Base-by-base conservation (phyloP, 2,329 filamentous ascomycete genomes). In the Penicillium rolfsii region DNA sequence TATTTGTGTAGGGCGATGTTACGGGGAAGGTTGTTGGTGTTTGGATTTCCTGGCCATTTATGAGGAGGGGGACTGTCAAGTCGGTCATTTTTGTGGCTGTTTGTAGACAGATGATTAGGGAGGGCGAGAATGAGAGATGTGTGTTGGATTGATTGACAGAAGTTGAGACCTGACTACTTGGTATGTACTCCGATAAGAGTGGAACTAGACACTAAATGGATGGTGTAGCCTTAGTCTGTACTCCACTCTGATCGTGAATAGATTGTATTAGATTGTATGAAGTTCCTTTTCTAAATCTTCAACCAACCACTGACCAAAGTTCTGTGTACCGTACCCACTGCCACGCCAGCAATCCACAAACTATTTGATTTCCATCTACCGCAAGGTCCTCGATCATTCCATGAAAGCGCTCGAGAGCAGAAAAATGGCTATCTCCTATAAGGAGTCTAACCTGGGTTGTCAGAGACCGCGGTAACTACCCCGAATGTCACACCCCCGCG, bases 1-100 rank as follows among this genome's bases (percentile, higher is more conserved):
- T 60, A 79, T 85, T 68, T 56, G 79, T 80, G 22, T 75, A 73
- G 5, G 89, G 88, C 28, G 82, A 85, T 60, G 81, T 77, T 22
- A 91, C 82, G 36, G 74, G 70, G 61, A 77, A 78, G 8, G 72
- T 72, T 1, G 68, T 59, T 8, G 68, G 49, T 2, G 71, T 64
- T 43, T 64, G 60, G 57, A 74, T 73, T 55, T 77, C 73, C 41
- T 71, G 66, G 54, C 75, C 75, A 49, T 78, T 74, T 59, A 79
- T 78, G n/a, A 77, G 65, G 28, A 78, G 60, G 28, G 76, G 76
- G 30, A 78, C 72, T 24, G 70, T 68, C 1, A 33, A 14, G 16
- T 59, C 55, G 14, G 58, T 33, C 30, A 50, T 59, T 52, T 36
- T 65, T 57, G 46, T 56, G 59, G 50, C 19, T 19, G 12, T 9